A percentile compares a stretch with the other conserved stretches of the same genome.
Conservation (phyloP, 768 basidiomycete species). For the Termitomyces eurrhizus region DNA sequence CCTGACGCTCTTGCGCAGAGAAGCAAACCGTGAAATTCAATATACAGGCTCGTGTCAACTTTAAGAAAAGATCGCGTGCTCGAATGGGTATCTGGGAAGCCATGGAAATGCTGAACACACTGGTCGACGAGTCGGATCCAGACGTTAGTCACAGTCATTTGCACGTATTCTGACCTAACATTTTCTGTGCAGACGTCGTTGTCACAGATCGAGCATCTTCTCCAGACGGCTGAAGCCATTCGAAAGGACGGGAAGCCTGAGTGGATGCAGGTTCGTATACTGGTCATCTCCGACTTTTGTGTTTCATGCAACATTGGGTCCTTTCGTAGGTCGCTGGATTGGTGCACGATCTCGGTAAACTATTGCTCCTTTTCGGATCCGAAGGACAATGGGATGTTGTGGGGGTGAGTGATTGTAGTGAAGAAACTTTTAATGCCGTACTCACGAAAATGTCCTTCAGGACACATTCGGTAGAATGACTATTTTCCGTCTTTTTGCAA, state of each 20-base stretch:
- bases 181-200: constrained; percentile 1
- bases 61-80: constrained; percentile 61
- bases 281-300: not conserved
- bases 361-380: constrained; percentile 79
- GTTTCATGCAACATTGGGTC: not conserved
- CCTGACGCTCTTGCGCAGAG: constrained; percentile 33
- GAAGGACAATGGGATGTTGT: constrained; percentile 96
- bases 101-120: constrained; percentile 81
- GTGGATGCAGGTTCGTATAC: constrained; percentile 68
- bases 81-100: constrained; percentile 87
- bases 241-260: constrained; percentile 83
- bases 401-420: constrained; percentile 42
- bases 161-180: not conserved
- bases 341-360: constrained; percentile 87
- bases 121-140: constrained; percentile 90
- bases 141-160: constrained; percentile 46
- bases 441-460: constrained; percentile 18
- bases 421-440: constrained; percentile 1
- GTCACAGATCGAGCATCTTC: constrained; percentile 58
- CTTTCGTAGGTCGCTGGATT: constrained; percentile 57
- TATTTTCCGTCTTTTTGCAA: not conserved
- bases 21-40: constrained; percentile 90
- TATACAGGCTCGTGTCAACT: constrained; percentile 69
- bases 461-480: constrained; percentile 37
- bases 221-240: constrained; percentile 91